Base-by-base conservation (phyloP, 768 basidiomycete genomes). In the Mycena amicta region DNA sequence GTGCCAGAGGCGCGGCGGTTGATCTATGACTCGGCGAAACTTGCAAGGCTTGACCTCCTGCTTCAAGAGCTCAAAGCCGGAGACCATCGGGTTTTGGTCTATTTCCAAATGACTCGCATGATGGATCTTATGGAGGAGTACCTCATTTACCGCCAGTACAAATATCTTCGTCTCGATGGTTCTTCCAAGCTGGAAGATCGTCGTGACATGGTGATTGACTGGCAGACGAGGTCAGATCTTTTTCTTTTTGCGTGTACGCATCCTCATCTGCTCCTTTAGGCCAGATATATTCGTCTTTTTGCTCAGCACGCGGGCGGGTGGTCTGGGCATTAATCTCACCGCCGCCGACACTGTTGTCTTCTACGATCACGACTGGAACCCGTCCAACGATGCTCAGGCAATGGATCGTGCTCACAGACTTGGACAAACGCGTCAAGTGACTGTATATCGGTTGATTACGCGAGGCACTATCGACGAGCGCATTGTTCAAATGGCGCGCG, bases 91-190 rank as follows among this genome's bases (percentile, higher is more conserved):
- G 93, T 96, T 15, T 75, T 99, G 66, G 82, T 99, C 20, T 99
- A 98, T 76, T 98, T 98, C 87, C 97, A 99, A 74, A 99, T 99
- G 97, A 98, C 96, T 13, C 86, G 90, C 58, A 99, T 98, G 97
- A 97, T 99, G 89, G 95, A 98, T 71, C 79, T 98, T 50, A 95
- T 98, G 86, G 97, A 98, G 72, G 97, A 98, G 71, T 99, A 98
- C 71, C 80, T 99, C 59, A 93, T 97, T 57, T 97, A 91, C 75
- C 88, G 96, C 2, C 95, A 98, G 71, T 94, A 94, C 79, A 95
- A 94, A 72, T 97, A 98, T 69, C 77, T 97, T 18, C 84, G 95
- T 33, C 76, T 98, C 55, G 95, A 98, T 73, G 95, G 95, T 33
- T 91, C 91, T 1, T 96, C 94, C 27, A 94, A 95, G 65, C 81